Base-by-base conservation (phyloP, 108 stramenopile genomes). In the Skeletonema grethae region DNA sequence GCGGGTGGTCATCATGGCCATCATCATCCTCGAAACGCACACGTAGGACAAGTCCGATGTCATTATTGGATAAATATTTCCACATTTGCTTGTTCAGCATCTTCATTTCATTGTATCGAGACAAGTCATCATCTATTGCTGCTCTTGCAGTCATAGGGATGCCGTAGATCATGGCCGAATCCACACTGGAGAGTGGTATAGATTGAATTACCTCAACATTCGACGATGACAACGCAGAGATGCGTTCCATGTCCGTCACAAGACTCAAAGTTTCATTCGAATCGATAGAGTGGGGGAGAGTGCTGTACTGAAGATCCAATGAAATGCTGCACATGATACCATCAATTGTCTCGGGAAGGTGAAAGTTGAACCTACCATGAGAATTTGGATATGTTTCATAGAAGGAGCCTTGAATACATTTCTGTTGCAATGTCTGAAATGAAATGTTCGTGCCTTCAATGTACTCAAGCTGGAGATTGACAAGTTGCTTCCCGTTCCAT, bases 81-180 rank as follows among this genome's bases (percentile, higher is more conserved):
- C 69, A 79, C 61, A 83, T 63, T 41, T 83, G 77, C 15, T 77
- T 72, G 11, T 57, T 59, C 4, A 83, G 64, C 41, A 79, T 65
- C 68, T 79, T 79, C 82, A 83, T 83, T 60, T 83, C 77, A 58
- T 83, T 57, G 67, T 83, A 65, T 2, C 77, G 77, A 16, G 48
- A 75, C 20, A 70, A 22, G 31, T 79, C 77, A 45, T 65, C 38
- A 8, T 83, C 82, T 0, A 75, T 61, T 32, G 65, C 77, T 16
- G 82, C 76, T 10, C 43, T 60, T 16, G 82, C 82, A 32, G 60
- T 57, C 82, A 83, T 79, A 9, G 82, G 73, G 6, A 83, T 73
- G 22, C 82, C 82, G 22, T 75, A 79, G 28, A 83, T 76, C 46
- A 83, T 57, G 18, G 77, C 65, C 0, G 75, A 73, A 60, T 83